Base-by-base conservation (phyloP, 345 rosid species). In the Clarkia xantiana region DNA sequence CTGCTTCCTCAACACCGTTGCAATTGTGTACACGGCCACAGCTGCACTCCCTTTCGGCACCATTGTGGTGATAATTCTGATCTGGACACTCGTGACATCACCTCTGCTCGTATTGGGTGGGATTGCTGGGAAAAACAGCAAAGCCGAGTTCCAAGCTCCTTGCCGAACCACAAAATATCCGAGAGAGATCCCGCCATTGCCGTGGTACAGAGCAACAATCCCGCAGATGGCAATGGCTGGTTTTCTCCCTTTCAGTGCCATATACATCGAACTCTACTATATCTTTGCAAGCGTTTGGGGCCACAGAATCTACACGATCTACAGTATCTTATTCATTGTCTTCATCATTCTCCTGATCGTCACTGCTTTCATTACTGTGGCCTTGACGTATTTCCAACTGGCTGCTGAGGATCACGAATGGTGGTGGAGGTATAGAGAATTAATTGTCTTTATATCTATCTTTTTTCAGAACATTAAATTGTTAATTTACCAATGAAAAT, bases 181-280 rank as follows among this genome's bases (percentile, higher is more conserved):
- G 14, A 59, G 77, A 56, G 80, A 75, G 63, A 71, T 75, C 29
- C 80, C 77, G 11, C 64, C 65, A 25, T 53, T 75, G 69, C 80
- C 77, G 1, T 75, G 80, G 80, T 71, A 71, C 47, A 45, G 80
- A 56, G 67, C 65, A 29, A 40, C 77, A 6, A 51, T 75, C 42
- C 80, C 80, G 38, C 80, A 75, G 70, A 75, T 75, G 80, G 80
- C 80, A 19, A 75, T 75, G 80, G 80, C 80, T 10, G 80, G 80
- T 14, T 75, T 75, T 52, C 46, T 75, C 22, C 80, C 80, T 34
- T 75, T 75, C 65, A 75, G 77, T 71, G 80, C 80, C 18, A 75
- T 75, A 40, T 75, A 75, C 55, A 75, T 75, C 7, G 80, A 75
- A 45, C 75, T 75, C 10, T 75, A 75, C 65, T 75, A 75, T 57